Conservation (phyloP, 257 asterid genomes). For the Solanum chiquidenum region DNA sequence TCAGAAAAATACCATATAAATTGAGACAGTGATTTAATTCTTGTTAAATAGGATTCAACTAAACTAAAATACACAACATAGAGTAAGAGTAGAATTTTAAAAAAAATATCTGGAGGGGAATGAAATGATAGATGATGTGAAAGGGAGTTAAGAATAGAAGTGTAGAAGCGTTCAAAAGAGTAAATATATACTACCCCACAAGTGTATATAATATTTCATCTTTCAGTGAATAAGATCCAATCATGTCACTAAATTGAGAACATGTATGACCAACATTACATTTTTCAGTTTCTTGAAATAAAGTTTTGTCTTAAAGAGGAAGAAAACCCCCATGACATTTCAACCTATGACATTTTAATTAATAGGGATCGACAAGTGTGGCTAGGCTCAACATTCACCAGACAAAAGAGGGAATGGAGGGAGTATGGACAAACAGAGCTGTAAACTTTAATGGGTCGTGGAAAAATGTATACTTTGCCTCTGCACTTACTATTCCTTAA, state of each 20-base stretch:
- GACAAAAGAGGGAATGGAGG: background rate
- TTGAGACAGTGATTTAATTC: background rate
- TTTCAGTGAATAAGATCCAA: background rate
- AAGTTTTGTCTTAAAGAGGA: background rate
- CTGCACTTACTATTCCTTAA: conserved; percentile 15
- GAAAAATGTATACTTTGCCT: background rate
- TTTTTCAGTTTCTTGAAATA: background rate
- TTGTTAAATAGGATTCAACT: background rate
- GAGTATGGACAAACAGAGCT: conserved; percentile 29
- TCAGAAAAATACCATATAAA: no score
- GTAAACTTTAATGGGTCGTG: conserved; percentile 56
- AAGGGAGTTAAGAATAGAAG: background rate
- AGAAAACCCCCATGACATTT: background rate
- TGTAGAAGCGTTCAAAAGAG: background rate
- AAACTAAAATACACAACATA: background rate
- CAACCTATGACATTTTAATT: background rate
- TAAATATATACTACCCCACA: background rate
- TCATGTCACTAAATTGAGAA: background rate
- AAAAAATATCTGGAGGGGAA: background rate
- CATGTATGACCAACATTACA: background rate
- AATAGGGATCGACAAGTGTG: background rate
- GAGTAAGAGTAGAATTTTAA: background rate
- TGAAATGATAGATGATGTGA: background rate
- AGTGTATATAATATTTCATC: background rate
- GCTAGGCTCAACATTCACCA: background rate